Evolutionary conservation across 2,329 filamentous ascomycete species (phyloP).

Genomic region (Fusarium compactum): DNA sequence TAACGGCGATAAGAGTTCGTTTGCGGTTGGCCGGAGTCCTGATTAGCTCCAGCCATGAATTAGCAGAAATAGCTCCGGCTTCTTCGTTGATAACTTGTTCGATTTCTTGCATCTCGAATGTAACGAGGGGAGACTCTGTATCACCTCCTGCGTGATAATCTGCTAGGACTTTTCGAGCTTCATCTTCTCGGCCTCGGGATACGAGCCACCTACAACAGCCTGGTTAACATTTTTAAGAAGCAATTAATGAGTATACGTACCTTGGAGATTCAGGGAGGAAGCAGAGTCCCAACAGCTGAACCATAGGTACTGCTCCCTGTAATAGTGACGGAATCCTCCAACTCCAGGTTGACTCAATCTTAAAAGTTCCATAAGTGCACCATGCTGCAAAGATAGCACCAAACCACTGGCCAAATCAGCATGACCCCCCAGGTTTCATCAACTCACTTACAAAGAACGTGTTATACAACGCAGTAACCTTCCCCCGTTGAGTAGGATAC

Average conservation of each 20-base stretch:
- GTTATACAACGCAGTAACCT: not conserved
- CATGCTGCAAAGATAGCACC: constrained; percentile 30
- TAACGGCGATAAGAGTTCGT: not conserved
- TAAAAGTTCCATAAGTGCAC: constrained; percentile 27
- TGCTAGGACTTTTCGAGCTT: constrained; percentile 60
- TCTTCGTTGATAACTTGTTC: not conserved
- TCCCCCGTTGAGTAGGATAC: not conserved
- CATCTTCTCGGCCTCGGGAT: constrained; percentile 51
- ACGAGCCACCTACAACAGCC: constrained; percentile 48
- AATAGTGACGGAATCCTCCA: constrained; percentile 33
- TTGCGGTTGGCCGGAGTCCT: not conserved
- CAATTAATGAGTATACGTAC: not conserved
- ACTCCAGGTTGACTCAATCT: constrained; percentile 29
- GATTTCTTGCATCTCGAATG: constrained; percentile 64
- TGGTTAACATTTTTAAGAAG: no score
- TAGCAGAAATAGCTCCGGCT: not conserved
- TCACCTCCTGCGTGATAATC: constrained; percentile 65
- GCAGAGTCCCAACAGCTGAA: constrained; percentile 16
- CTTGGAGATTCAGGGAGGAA: constrained; percentile 57
- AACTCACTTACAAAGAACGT: not conserved
- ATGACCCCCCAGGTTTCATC: no score
- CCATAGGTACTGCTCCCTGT: constrained; percentile 15
- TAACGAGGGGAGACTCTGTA: constrained; percentile 56
- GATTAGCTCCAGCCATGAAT: not conserved
- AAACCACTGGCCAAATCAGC: no score